Conservation (phyloP, 148 eudicot species). For the Gaultheria prostrata region DNA sequence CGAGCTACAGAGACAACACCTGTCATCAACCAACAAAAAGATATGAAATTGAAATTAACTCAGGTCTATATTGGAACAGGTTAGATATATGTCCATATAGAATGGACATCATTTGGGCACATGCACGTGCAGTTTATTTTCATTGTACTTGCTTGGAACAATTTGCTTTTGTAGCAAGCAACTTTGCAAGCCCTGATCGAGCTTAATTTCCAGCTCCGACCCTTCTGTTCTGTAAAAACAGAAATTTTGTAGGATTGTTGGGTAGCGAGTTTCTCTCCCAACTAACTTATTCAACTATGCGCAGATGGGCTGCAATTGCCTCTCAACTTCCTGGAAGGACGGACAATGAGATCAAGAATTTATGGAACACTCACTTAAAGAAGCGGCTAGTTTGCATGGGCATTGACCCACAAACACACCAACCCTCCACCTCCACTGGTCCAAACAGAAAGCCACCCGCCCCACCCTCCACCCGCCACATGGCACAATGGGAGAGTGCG, state of each 20-base stretch:
- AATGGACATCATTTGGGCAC: background rate
- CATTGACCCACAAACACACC: slow-evolving; percentile 79
- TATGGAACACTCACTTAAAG: slow-evolving; percentile 89
- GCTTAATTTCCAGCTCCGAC: background rate
- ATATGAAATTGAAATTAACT: background rate
- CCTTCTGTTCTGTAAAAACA: background rate
- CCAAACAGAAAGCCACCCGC: slow-evolving; percentile 33
- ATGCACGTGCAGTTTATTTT: slow-evolving; percentile 5
- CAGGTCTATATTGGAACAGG: background rate
- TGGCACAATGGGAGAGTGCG: slow-evolving; percentile 99
- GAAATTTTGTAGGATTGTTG: background rate
- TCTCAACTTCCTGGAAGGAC: slow-evolving; percentile 86
- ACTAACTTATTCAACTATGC: background rate
- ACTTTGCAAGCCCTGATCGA: background rate
- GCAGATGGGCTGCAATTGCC: slow-evolving; percentile 95
- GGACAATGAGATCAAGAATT: slow-evolving; percentile 92
- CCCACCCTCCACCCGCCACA: slow-evolving; percentile 86
- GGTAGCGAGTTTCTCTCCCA: background rate
- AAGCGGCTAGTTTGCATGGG: slow-evolving; percentile 75
- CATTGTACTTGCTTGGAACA: background rate
- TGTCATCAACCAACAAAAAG: too few relatives aligned
- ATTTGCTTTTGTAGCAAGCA: background rate
- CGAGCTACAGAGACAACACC: too few relatives aligned
- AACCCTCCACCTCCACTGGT: slow-evolving; percentile 36
- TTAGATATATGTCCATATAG: background rate